Conservation (phyloP, 768 basidiomycete genomes). For the Leccinum broughii region DNA sequence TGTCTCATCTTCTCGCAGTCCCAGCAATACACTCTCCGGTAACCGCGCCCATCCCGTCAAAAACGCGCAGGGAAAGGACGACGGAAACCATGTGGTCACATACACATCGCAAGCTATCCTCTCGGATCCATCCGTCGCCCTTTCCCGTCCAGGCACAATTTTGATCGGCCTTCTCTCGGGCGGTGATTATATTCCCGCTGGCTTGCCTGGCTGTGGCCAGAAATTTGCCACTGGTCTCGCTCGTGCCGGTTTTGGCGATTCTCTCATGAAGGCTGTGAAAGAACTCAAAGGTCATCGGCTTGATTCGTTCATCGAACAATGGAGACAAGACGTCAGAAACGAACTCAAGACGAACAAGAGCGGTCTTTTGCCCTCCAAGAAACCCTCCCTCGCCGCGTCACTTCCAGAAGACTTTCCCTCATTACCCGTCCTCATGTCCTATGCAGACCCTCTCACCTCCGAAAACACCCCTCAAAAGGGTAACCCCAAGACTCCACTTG, state of each 20-base stretch:
- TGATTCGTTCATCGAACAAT: constrained; percentile 52
- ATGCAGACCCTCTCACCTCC: constrained; percentile 75
- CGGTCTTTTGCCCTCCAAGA: constrained; percentile 63
- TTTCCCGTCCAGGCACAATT: constrained; percentile 67
- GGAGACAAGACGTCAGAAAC: constrained; percentile 61
- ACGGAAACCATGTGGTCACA: constrained; percentile 63
- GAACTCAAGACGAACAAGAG: constrained; percentile 72
- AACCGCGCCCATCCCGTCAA: constrained; percentile 63
- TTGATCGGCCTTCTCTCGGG: constrained; percentile 86
- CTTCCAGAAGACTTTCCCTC: constrained; percentile 71
- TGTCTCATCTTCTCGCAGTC: constrained; percentile 40
- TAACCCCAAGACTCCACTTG: constrained; percentile 33
- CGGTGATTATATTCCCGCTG: constrained; percentile 83
- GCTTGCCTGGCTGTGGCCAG: constrained; percentile 65
- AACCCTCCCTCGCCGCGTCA: constrained; percentile 59
- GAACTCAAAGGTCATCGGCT: constrained; percentile 48
- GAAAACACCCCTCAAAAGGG: constrained; percentile 47
- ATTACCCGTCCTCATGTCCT: constrained; percentile 72
- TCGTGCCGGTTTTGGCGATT: constrained; percentile 76
- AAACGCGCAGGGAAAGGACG: constrained; percentile 67
- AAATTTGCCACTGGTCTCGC: constrained; percentile 78
- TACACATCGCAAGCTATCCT: constrained; percentile 41
- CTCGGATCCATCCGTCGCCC: constrained; percentile 47
- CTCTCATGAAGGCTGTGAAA: constrained; percentile 59
- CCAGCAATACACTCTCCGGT: constrained; percentile 71